phyloP scores from a whole-genome alignment of 2,329 filamentous ascomycete species.

The Colletotrichum tabaci region DNA sequence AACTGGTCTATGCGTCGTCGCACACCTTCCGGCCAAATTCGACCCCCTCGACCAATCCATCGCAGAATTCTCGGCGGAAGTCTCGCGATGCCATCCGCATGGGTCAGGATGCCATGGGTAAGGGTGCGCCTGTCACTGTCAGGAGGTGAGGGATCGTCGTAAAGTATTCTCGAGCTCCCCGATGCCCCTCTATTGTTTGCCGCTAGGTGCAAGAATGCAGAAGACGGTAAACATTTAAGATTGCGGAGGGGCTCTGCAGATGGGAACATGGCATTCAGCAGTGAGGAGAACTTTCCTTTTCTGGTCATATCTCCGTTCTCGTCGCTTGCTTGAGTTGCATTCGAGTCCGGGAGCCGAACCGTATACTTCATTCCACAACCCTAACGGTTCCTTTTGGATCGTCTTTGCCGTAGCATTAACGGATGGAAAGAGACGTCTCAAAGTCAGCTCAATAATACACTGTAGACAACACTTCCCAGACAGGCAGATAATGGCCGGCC shows the following conservation, averaged over 20 bases:
- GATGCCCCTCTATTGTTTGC: conserved; percentile 38
- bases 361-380: conserved; percentile 6
- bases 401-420: conserved; percentile 4
- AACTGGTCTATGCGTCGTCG: conserved; percentile 29
- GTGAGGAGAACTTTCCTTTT: conserved; percentile 35
- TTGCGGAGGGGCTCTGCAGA: conserved; percentile 43
- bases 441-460: conserved; percentile 17
- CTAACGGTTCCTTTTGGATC: conserved; percentile 2
- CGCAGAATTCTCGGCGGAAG: conserved; percentile 28
- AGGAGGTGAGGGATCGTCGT: conserved; percentile 37
- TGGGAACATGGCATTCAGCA: conserved; percentile 32
- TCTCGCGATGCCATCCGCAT: conserved; percentile 34
- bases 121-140: conserved; percentile 42
- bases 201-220: conserved; percentile 33
- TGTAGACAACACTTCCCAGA: conserved; percentile 46
- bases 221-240: conserved; percentile 43
- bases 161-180: conserved; percentile 34
- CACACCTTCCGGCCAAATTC: conserved; percentile 28
- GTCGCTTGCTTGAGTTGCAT: conserved; percentile 16
- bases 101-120: conserved; percentile 34
- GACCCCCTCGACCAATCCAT: conserved; percentile 21
- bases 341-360: conserved; percentile 33
- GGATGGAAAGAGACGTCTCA: conserved; percentile 45
- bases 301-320: conserved; percentile 11
- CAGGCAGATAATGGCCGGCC: conserved; percentile 41